A percentile compares a stretch with the other conserved stretches of the same genome.
These are phyloP conservation scores for Fraxinus baroniana DNA, from an alignment of 305 asterid species.

Conservation along the genomic window DNA sequence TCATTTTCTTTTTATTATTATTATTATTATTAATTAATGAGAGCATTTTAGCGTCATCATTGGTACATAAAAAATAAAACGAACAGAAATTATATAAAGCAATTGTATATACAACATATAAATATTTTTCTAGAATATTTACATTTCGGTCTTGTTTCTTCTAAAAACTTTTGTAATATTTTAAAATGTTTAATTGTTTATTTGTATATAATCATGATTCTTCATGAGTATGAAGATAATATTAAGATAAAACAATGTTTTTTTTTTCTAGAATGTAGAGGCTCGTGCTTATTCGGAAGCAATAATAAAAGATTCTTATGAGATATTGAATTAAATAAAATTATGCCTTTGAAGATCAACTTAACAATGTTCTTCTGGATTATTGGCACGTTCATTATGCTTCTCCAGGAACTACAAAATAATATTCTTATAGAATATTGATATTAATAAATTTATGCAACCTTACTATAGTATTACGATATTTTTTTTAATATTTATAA, in stretches of 20 bases:
- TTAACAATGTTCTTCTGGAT: not conserved
- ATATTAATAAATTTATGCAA: no score
- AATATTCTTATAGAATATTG: no score
- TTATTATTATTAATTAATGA: not conserved
- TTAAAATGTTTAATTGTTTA: not conserved
- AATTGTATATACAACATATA: not conserved
- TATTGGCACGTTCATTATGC: not conserved
- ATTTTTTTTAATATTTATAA: no score
- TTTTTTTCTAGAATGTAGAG: not conserved
- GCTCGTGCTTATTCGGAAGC: not conserved
- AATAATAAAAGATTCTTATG: not conserved
- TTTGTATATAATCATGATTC: not conserved
- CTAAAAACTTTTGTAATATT: not conserved
- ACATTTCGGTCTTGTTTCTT: not conserved
- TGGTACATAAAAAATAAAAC: not conserved
- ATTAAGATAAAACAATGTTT: not conserved
- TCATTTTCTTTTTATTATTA: not conserved
- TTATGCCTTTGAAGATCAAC: not conserved
- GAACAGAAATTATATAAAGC: not conserved
- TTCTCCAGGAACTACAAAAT: not conserved
- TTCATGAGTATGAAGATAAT: not conserved
- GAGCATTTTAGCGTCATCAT: not conserved
- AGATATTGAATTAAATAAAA: not conserved
- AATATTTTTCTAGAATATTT: no score
- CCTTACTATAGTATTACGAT: no score